These are phyloP conservation scores for Ailanthus altissimus DNA, from an alignment of 345 rosid genomes.

Conservation along the genomic window DNA sequence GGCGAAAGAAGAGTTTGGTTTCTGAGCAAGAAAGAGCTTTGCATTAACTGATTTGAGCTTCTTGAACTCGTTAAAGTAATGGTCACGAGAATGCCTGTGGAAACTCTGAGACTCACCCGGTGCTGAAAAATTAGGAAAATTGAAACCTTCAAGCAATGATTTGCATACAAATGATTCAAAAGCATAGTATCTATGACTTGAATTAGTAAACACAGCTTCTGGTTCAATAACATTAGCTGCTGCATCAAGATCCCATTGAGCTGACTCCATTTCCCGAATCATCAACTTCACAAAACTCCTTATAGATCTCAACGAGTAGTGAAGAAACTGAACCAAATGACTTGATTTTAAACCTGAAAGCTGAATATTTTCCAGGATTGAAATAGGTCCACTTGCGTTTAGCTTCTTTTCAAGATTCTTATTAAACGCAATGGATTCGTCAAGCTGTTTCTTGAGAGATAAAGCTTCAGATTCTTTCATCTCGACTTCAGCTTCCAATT, in stretches of 20 bases:
- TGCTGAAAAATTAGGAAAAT: conserved; percentile 40
- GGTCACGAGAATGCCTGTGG: conserved; percentile 19
- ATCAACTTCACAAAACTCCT: conserved; percentile 63
- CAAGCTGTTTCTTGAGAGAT: conserved; percentile 40
- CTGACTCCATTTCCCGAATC: conserved; percentile 77
- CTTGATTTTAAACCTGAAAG: conserved; percentile 41
- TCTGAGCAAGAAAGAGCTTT: conserved; percentile 48
- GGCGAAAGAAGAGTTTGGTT: conserved; percentile 56
- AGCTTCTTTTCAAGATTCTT: conserved; percentile 63
- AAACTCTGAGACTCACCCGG: conserved; percentile 35
- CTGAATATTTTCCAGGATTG: conserved; percentile 51
- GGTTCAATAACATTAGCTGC: conserved; percentile 67
- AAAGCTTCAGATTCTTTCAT: conserved; percentile 43
- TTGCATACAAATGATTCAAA: conserved; percentile 76
- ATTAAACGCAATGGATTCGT: conserved; percentile 40
- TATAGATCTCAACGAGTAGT: conserved; percentile 57
- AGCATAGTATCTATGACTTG: conserved; percentile 56
- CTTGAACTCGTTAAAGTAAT: conserved; percentile 36
- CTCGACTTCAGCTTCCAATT: conserved; percentile 54
- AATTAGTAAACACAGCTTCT: conserved; percentile 37
- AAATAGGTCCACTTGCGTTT: conserved; percentile 60
- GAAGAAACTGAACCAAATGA: conserved; percentile 59
- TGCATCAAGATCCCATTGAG: conserved; percentile 78
- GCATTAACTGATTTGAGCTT: conserved; percentile 48
- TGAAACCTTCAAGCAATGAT: conserved; percentile 70